Percentiles rank a stretch among this genome's conserved stretches.
phyloP scores from a whole-genome alignment of 331 rosid genomes.

The Arachis monticola region DNA sequence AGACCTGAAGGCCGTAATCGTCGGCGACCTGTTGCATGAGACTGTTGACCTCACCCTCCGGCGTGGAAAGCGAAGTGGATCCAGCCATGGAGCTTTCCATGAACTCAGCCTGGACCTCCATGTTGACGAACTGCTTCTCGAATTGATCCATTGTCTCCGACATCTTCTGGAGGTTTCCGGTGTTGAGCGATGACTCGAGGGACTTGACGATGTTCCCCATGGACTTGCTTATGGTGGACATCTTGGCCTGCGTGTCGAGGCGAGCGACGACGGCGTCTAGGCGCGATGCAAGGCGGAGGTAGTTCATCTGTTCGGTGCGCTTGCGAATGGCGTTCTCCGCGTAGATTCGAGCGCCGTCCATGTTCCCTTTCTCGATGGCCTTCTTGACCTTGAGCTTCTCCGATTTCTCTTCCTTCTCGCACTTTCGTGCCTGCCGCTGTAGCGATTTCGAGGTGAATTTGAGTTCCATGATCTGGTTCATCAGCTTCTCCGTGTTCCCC shows the following conservation, averaged over 20 bases:
- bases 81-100: constrained; percentile 92
- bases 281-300: constrained; percentile 71
- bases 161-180: constrained; percentile 88
- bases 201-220: constrained; percentile 79
- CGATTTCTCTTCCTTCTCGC: constrained; percentile 87
- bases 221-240: constrained; percentile 77
- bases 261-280: constrained; percentile 88
- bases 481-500: constrained; percentile 85
- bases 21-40: constrained; percentile 89
- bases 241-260: constrained; percentile 86
- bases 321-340: constrained; percentile 91
- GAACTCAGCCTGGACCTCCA: constrained; percentile 92
- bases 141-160: constrained; percentile 83
- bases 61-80: constrained; percentile 74
- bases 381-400: constrained; percentile 86
- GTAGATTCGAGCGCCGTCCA: constrained; percentile 84
- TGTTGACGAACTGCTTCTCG: constrained; percentile 86
- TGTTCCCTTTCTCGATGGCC: constrained; percentile 84
- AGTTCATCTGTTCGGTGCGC: constrained; percentile 88
- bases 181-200: constrained; percentile 62
- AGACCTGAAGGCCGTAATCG: constrained; percentile 83
- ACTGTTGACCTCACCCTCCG: constrained; percentile 81
- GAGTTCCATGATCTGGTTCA: constrained; percentile 88
- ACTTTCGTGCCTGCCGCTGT: constrained; percentile 79
- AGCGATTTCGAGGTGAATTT: constrained; percentile 82